Percentiles rank a stretch among this genome's conserved stretches.
Evolutionary conservation across 257 asterid genomes (phyloP).

Genomic region (Przewalskia tangutica): DNA sequence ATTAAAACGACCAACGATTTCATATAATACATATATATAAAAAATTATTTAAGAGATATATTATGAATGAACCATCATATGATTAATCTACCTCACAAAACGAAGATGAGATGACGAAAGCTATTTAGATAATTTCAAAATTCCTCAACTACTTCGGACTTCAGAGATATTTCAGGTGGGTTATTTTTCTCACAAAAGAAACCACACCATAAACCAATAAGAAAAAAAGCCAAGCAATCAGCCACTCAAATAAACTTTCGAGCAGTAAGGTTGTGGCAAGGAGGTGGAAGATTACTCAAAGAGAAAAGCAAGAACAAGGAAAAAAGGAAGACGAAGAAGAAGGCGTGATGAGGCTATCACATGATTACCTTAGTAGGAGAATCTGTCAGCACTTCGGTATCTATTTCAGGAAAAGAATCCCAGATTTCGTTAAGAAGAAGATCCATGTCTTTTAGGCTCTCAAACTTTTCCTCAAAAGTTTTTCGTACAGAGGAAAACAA

Average conservation of each 20-base stretch:
- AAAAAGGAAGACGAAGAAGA: slow-evolving; percentile 6
- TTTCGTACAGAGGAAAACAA: slow-evolving; percentile 37
- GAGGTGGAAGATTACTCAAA: not conserved
- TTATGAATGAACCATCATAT: not conserved
- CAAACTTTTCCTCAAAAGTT: slow-evolving; percentile 40
- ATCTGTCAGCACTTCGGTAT: slow-evolving; percentile 34
- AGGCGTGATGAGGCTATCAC: slow-evolving; percentile 3
- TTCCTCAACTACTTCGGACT: not conserved
- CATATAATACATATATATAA: not conserved
- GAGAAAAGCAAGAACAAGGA: not conserved
- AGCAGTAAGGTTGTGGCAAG: not conserved
- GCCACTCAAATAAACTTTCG: not conserved
- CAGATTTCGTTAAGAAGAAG: slow-evolving; percentile 43
- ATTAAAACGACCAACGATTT: not conserved
- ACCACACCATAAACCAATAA: not conserved
- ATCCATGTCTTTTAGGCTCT: slow-evolving; percentile 53
- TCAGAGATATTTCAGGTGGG: not conserved
- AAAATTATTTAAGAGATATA: not conserved
- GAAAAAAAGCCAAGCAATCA: not conserved
- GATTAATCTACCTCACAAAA: not conserved
- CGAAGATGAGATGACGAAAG: not conserved
- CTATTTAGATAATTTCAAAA: not conserved
- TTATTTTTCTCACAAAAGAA: not conserved
- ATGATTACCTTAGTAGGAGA: slow-evolving; percentile 44
- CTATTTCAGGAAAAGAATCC: slow-evolving; percentile 39